These are phyloP conservation scores for Aspergillus sp. DNA, from an alignment of 2,329 filamentous ascomycete genomes.

Conservation along the genomic window DNA sequence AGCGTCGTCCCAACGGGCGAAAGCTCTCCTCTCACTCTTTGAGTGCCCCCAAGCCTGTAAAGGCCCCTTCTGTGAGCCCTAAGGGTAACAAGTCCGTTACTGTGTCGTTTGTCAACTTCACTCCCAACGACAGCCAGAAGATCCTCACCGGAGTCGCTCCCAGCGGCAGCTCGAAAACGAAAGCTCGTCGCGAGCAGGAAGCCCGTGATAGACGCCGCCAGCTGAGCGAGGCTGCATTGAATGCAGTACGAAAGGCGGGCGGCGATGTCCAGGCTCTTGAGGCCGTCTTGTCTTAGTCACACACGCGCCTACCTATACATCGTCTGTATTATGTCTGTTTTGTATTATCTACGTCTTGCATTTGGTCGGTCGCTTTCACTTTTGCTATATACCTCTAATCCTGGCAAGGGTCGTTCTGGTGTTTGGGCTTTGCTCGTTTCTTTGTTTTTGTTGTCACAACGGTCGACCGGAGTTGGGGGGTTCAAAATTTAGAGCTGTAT, in stretches of 20 bases:
- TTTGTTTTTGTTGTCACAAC: conserved; percentile 3
- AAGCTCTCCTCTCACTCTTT: conserved; percentile 40
- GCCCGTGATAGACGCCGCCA: conserved; percentile 69
- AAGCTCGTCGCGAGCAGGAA: conserved; percentile 87
- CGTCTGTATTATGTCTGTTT: conserved; percentile 8
- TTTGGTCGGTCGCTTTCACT: neutral
- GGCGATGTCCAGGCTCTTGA: conserved; percentile 47
- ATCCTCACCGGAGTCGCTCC: conserved; percentile 90
- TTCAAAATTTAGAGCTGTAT: conserved; percentile 4
- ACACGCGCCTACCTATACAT: neutral
- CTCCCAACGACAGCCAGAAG: conserved; percentile 71
- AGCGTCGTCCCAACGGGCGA: conserved; percentile 39
- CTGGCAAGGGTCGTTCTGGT: conserved; percentile 27
- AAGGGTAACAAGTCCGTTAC: conserved; percentile 44
- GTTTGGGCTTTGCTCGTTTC: conserved; percentile 8
- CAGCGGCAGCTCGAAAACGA: conserved; percentile 88
- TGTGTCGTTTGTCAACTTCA: conserved; percentile 83
- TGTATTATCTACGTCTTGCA: conserved; percentile 12
- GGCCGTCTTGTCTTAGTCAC: conserved; percentile 37
- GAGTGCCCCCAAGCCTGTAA: conserved; percentile 30
- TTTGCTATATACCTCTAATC: conserved; percentile 15
- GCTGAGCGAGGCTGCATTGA: conserved; percentile 42
- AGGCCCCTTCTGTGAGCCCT: conserved; percentile 31
- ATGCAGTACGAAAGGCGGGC: conserved; percentile 45
- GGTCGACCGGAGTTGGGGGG: conserved; percentile 9